These are phyloP conservation scores for Flaveria brownii DNA, from an alignment of 129 eudicot genomes.

Conservation along the genomic window DNA sequence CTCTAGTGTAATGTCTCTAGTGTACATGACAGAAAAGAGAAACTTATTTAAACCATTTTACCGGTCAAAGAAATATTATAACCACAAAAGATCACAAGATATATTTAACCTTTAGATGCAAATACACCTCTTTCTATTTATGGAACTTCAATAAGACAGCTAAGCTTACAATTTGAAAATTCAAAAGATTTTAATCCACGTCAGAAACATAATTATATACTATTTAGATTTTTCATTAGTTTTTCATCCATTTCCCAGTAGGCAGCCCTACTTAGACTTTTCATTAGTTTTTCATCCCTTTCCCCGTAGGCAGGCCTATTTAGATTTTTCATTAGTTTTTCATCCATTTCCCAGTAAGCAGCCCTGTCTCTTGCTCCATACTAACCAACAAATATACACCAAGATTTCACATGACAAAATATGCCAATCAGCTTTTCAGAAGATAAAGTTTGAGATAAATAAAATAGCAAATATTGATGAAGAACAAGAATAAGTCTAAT, in stretches of 20 bases:
- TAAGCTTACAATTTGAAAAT: slow-evolving; percentile 9
- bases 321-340: slow-evolving; percentile 13
- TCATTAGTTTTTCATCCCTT: slow-evolving; percentile 24
- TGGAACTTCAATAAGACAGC: slow-evolving; percentile 1
- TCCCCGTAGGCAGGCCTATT: slow-evolving; percentile 18
- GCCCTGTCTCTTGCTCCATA: slow-evolving; percentile 29
- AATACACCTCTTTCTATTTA: slow-evolving; percentile 19
- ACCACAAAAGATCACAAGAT: neutral
- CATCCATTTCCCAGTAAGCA: slow-evolving; percentile 31
- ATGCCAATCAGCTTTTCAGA: slow-evolving; percentile 22
- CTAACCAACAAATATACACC: slow-evolving; percentile 26
- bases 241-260: slow-evolving; percentile 31
- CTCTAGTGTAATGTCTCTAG: neutral
- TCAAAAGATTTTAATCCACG: slow-evolving; percentile 19
- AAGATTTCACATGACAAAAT: slow-evolving; percentile 21
- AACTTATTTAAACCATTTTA: neutral
- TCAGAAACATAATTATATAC: slow-evolving; percentile 19
- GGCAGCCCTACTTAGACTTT: neutral
- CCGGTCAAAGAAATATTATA: neutral
- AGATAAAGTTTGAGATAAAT: slow-evolving; percentile 7
- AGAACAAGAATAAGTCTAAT: slow-evolving; percentile 14
- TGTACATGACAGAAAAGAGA: neutral
- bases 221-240: slow-evolving; percentile 12
- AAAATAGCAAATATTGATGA: slow-evolving; percentile 8
- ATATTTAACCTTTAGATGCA: slow-evolving; percentile 2